phyloP scores from a whole-genome alignment of 2,329 filamentous ascomycete genomes.

The Sphaceloma murrayae region DNA sequence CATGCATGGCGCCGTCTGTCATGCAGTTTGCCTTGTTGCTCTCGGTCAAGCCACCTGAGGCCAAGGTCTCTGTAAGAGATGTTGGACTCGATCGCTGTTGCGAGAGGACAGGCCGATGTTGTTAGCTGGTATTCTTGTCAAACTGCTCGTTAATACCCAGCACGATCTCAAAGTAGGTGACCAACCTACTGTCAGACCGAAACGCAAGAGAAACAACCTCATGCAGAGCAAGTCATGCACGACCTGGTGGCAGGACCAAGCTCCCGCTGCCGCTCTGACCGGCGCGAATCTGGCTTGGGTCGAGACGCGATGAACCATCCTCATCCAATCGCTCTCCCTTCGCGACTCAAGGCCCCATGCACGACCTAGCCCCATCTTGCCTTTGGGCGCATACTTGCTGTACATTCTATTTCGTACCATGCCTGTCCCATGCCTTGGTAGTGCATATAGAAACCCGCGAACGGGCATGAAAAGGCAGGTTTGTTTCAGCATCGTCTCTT shows the following conservation, averaged over 20 bases:
- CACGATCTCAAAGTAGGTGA: not conserved
- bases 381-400: conserved; percentile 5
- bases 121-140: not conserved
- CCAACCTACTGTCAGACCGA: conserved; percentile 2
- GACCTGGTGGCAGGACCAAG: conserved; percentile 13
- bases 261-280: conserved; percentile 6
- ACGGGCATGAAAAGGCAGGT: conserved; percentile 14
- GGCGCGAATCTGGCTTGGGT: conserved; percentile 14
- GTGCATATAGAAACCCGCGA: conserved; percentile 14
- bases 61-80: no score
- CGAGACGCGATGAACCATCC: conserved; percentile 12
- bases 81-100: no score
- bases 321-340: conserved; percentile 12
- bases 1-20: conserved; percentile 12
- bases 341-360: conserved; percentile 6
- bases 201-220: conserved; percentile 12
- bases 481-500: conserved; percentile 11
- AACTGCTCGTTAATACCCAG: no score
- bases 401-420: conserved; percentile 15
- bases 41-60: no score
- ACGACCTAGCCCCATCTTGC: conserved; percentile 2
- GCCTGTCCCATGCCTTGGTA: not conserved
- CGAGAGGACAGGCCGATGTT: not conserved
- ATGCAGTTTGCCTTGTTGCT: conserved; percentile 14
- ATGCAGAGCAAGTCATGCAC: conserved; percentile 8